Percentiles rank a stretch among this genome's conserved stretches.
Conservation (phyloP, 2,329 filamentous ascomycete genomes). For the Venturia asperata region DNA sequence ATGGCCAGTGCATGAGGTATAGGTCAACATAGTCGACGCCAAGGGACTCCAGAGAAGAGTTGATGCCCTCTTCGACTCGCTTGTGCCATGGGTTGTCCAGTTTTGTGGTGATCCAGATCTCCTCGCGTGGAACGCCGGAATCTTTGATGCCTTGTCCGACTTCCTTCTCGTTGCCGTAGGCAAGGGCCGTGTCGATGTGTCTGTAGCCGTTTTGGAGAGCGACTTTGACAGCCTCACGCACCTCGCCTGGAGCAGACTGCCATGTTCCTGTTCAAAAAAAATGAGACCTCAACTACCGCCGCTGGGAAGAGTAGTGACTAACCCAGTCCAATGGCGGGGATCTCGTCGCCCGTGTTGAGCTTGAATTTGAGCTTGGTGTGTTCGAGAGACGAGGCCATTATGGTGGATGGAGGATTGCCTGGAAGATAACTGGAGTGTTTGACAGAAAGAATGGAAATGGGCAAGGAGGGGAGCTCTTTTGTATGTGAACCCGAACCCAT, state of each 20-base stretch:
- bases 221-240: conserved; percentile 62
- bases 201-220: conserved; percentile 64
- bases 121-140: conserved; percentile 55
- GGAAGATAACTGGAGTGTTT: neutral
- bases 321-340: conserved; percentile 65
- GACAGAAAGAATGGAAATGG: neutral
- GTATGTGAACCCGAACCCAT: neutral
- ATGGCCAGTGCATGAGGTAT: conserved; percentile 49
- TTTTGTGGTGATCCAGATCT: conserved; percentile 75
- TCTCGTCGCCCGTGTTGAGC: conserved; percentile 65
- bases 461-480: neutral
- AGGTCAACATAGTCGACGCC: conserved; percentile 59
- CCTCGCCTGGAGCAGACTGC: conserved; percentile 65
- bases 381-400: conserved; percentile 26
- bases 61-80: conserved; percentile 54
- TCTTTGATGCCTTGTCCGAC: conserved; percentile 65
- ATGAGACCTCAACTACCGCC: neutral
- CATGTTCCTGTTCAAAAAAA: conserved; percentile 49
- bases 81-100: conserved; percentile 75
- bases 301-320: neutral
- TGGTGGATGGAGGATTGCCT: neutral
- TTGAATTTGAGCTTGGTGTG: conserved; percentile 41
- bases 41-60: conserved; percentile 55
- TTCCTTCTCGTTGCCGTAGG: conserved; percentile 72
- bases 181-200: conserved; percentile 69